Base-by-base conservation (phyloP, 2,329 filamentous ascomycete genomes). In the Huntiella abstrusa region DNA sequence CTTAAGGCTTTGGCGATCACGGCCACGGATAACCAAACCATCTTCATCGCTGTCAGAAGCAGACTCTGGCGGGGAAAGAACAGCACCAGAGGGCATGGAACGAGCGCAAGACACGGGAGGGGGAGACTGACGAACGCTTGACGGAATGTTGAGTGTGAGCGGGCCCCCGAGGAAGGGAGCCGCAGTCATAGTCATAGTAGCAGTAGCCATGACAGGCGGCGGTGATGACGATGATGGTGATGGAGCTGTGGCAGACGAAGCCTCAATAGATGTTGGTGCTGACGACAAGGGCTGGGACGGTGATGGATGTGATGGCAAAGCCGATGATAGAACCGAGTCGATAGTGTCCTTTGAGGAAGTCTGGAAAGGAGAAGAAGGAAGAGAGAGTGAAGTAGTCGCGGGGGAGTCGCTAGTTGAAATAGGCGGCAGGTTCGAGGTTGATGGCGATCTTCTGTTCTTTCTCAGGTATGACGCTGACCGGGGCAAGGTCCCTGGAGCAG, bases 31-130 rank as follows among this genome's bases (percentile, higher is more conserved):
- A 44, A 67, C 60, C 2, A 59, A 60, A 17, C 75, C 77, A 56
- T 92, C 85, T 54, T 93, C 85, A 43, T 50, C 49, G 28, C 45
- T 48, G 53, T 80, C 82, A 35, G 74, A 72, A 5, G 73, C 71
- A 33, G 87, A 94, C 56, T 95, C 88, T 7, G 88, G 88, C 33
- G 88, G 88, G 0, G 88, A 95, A 49, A 93, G 83, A 54, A 94
- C 75, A 52, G 84, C 86, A 51, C 84, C 85, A 51, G 76, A 75
- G 37, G 86, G 85, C 60, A 94, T 91, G 52, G 74, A 66, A 50
- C 75, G 61, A 19, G 67, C 71, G 63, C 84, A 77, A 52, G 77
- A 83, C 52, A 85, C 63, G 13, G 85, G 83, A n/a, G 83, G 80
- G 12, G 85, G 84, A 41, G 86, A 92, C 60, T 87, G 83, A 55